Percentiles rank a stretch among this genome's conserved stretches.
phyloP scores from a whole-genome alignment of 1,284 basidiomycete genomes.

The Takashimella tepidaria region DNA sequence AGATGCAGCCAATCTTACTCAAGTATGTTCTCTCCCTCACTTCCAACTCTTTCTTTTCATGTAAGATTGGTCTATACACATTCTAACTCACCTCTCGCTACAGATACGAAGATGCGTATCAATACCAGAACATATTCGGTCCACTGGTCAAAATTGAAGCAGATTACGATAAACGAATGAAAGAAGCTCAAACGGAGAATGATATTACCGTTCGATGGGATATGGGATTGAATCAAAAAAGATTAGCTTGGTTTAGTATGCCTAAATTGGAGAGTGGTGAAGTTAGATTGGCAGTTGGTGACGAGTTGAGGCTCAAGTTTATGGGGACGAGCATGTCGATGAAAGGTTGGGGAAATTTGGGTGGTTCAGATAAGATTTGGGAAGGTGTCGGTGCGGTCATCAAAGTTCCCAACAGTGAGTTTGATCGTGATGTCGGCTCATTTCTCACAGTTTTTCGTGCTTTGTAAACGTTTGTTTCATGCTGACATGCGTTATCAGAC shows the following conservation, averaged over 20 bases:
- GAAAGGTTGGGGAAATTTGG: conserved; percentile 53
- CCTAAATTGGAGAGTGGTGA: conserved; percentile 98
- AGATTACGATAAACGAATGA: conserved; percentile 95
- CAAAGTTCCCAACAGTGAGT: conserved; percentile 96
- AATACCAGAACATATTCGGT: conserved; percentile 99
- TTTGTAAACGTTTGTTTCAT: neutral
- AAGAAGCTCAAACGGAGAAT: conserved; percentile 97
- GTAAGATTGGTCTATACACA: no score
- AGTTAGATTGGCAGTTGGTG: conserved; percentile 92
- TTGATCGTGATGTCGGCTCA: conserved; percentile 29
- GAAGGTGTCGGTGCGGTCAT: conserved; percentile 97
- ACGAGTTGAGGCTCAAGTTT: conserved; percentile 88
- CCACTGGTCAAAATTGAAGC: conserved; percentile 99
- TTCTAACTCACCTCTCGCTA: neutral
- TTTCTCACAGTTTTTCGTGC: neutral
- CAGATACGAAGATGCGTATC: conserved; percentile 94
- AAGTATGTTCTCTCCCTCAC: conserved; percentile 47
- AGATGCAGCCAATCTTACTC: conserved; percentile 83
- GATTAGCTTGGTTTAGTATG: conserved; percentile 92
- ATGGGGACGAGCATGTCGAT: conserved; percentile 63
- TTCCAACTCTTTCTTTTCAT: no score
- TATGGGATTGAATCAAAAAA: conserved; percentile 93
- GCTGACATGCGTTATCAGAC: conserved; percentile 54
- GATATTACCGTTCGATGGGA: conserved; percentile 97
- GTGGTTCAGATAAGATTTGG: conserved; percentile 55